Base-by-base conservation (phyloP, 1,284 basidiomycete species). In the Dichomitus squalens region DNA sequence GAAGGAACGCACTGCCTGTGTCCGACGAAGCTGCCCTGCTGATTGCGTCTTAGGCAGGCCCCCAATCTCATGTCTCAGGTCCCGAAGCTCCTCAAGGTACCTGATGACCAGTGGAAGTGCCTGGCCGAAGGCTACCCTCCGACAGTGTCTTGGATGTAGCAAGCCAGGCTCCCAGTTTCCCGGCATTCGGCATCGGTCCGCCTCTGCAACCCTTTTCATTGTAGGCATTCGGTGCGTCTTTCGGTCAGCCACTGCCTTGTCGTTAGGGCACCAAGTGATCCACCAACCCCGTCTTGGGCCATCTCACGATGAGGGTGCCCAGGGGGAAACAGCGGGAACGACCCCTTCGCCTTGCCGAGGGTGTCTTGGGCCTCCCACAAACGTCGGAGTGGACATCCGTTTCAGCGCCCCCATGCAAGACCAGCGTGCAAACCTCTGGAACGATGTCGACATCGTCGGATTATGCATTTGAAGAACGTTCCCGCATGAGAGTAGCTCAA, bases 141-240 rank as follows among this genome's bases (percentile, higher is more conserved):
- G 44, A 54, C 52, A 29, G 27, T 47, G 46, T 31, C 29, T 54
- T 36, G 29, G 18, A n/a, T n/a, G n/a, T n/a, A n/a, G n/a, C n/a
- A n/a, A n/a, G n/a, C n/a, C n/a, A n/a, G n/a, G n/a, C n/a, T n/a
- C 33, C 18, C 47, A 33, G 20, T 36, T 23, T 36, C 36, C 34
- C 20, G 21, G 47, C 29, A 29, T 23, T 16, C 31, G 34, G 34
- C 34, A 35, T 49, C 34, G 12, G 39, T 27, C 9, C 29, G n/a
- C 31, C 49, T 29, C 49, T 18, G 33, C 23, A n/a, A n/a, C n/a
- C n/a, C n/a, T n/a, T n/a, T n/a, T n/a, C 39, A 33, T 29, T 16
- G 29, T 33, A 14, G 21, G 29, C 29, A 31, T 31, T 31, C n/a
- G 29, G 29, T 11, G 29, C 29, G 5, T 31, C 29, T 31, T 11